Base-by-base conservation (phyloP, 1,284 basidiomycete genomes). In the Hymenochaete sp. region DNA sequence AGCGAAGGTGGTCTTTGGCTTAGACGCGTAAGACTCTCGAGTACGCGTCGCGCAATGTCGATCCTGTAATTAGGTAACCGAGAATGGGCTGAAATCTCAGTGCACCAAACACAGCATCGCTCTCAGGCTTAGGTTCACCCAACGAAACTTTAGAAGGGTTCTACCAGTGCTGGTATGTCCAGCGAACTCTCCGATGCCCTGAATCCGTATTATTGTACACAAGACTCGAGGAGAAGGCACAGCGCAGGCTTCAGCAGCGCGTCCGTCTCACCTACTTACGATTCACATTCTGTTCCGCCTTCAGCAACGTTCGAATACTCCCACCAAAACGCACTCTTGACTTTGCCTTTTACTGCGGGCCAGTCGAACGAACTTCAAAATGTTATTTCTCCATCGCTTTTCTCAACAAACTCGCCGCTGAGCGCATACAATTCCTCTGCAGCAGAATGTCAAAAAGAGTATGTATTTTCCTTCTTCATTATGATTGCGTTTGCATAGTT, bases 171-270 rank as follows among this genome's bases (percentile, higher is more conserved):
- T n/a, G n/a, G n/a, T n/a, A n/a, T n/a, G n/a, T 72, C 76, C 52
- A 85, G 80, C 64, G 81, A 84, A 61, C 74, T 85, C 45, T 79
- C 77, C 3, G 77, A 85, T 59, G 82, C 82, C 16, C 76, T 85
- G 55, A 85, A 85, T 59, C 82, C 81, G 7, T 67, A 72, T 50
- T 68, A 66, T 42, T 72, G 74, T 47, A 16, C 22, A 14, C 36
- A 43, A n/a, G 18, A 13, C 6, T 24, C n/a, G n/a, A n/a, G n/a
- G n/a, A 42, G 10, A 22, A 28, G 7, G 13, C 26, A 53, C n/a
- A n/a, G n/a, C n/a, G n/a, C n/a, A n/a, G n/a, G n/a, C n/a, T n/a
- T n/a, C n/a, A n/a, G n/a, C n/a, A n/a, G n/a, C n/a, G n/a, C n/a
- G n/a, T n/a, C n/a, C n/a, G 13, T 41, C 24, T 16, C 35, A 40